Evolutionary conservation across 2,329 filamentous ascomycete species (phyloP), one percentile per base, ranked within the genome.

Genomic region (Tolypocladium tundrense): DNA sequence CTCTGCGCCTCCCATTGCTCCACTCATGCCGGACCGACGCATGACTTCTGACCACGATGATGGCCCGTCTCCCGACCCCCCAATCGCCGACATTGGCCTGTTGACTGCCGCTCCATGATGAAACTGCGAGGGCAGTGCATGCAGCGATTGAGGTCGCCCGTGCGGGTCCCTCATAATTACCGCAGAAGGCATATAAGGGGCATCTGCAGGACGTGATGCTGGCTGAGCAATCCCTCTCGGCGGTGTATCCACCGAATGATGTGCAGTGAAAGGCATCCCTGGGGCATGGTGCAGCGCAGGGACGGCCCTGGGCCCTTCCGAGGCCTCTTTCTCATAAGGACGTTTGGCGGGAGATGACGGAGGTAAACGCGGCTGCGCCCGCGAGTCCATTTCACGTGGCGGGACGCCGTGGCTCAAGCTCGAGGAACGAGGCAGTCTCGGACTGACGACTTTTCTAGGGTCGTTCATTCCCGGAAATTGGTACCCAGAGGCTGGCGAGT

Each of bases 181-280:
- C 13, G 61, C 57, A 3, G 68, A 60, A 19, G 65, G 63, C 8
- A 63, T 61, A 45, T 65, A 66, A 10, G 63, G 56, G 48, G 60
- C 63, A 16, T 67, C 67, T 19, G 61, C 60, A n/a, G 59, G 60
- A 51, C 60, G 61, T 13, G 71, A 56, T 27, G 64, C 61, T 10
- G 73, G 67, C n/a, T 77, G 74, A 6, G 74, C 72, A 50, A 71
- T 62, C 27, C 72, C 66, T 51, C 73, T 68, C 53, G 69, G 61
- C 6, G 69, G 65, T 35, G 67, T 65, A 8, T 68, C 64, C 60
- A 60, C 57, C 35, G 59, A 59, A 35, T 58, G 60, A 50, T 61
- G 66, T 33, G 58, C 63, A 35, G 58, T 59, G n/a, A 65, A 60
- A 4, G 65, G 61, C 53, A 66, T 62, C n/a, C 63, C 62, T 7